Conservation (phyloP, 768 basidiomycete species). For the Wakefieldia striispora region DNA sequence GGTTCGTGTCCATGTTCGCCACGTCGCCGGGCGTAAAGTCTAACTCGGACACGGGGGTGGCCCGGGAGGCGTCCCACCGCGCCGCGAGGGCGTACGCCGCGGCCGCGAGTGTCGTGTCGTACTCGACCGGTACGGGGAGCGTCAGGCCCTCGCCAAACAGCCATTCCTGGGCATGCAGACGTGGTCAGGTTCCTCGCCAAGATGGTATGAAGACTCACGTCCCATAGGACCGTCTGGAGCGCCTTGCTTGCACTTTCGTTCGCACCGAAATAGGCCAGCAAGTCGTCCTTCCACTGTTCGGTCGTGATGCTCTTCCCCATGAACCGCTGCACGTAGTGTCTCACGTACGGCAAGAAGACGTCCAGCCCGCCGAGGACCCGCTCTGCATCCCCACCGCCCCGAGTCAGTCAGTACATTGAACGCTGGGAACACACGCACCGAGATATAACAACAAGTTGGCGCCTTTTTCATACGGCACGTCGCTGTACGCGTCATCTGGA, state of each 20-base stretch:
- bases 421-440: conserved; percentile 42
- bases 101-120: conserved; percentile 69
- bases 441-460: conserved; percentile 83
- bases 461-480: conserved; percentile 87
- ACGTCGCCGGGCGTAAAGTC: conserved; percentile 63
- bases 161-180: conserved; percentile 55
- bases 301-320: conserved; percentile 83
- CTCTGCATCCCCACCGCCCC: background rate
- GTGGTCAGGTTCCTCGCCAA: background rate
- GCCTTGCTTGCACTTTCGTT: conserved; percentile 56
- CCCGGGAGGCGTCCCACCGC: conserved; percentile 68
- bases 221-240: conserved; percentile 73
- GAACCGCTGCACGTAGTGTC: conserved; percentile 79
- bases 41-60: conserved; percentile 43
- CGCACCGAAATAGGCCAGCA: conserved; percentile 66
- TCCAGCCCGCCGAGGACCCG: conserved; percentile 36
- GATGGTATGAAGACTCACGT: conserved; percentile 45
- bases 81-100: conserved; percentile 70
- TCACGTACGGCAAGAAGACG: conserved; percentile 80
- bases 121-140: conserved; percentile 73
- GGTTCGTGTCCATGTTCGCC: conserved; percentile 64
- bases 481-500: conserved; percentile 73
- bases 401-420: background rate
- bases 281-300: conserved; percentile 76
- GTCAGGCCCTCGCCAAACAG: conserved; percentile 73